Evolutionary conservation across 257 asterid species (phyloP).

Genomic region (Salvia miltiorrhiza): DNA sequence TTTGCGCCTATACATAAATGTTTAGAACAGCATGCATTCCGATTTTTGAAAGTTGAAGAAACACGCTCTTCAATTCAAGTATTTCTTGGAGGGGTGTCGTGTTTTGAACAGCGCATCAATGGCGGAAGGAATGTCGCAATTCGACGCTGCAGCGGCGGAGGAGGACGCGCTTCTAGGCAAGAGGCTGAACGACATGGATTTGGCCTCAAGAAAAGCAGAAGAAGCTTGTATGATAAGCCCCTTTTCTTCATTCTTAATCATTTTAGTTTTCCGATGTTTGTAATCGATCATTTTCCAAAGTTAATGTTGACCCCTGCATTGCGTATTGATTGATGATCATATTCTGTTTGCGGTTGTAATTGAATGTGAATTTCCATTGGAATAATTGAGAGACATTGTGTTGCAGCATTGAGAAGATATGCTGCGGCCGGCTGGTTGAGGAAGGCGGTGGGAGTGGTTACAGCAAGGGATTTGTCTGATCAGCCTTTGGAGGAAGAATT

Average conservation of each 20-base stretch:
- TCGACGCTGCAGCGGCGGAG: slow-evolving; percentile 55
- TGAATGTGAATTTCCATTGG: background rate
- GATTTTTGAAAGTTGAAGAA: slow-evolving; percentile 22
- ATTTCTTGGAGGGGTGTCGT: slow-evolving; percentile 26
- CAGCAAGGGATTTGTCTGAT: slow-evolving; percentile 70
- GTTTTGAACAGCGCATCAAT: slow-evolving; percentile 31
- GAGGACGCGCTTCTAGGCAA: slow-evolving; percentile 42
- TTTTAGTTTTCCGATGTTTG: background rate
- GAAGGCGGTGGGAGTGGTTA: slow-evolving; percentile 66
- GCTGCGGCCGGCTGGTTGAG: slow-evolving; percentile 81
- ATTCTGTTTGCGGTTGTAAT: background rate
- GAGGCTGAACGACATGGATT: slow-evolving; percentile 54
- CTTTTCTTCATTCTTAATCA: background rate
- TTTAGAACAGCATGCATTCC: slow-evolving; percentile 30
- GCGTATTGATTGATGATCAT: slow-evolving; percentile 6
- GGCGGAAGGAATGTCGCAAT: slow-evolving; percentile 58
- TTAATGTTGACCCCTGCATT: background rate
- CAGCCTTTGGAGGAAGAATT: slow-evolving; percentile 84
- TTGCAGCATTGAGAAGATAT: slow-evolving; percentile 77
- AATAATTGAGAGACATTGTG: slow-evolving; percentile 6
- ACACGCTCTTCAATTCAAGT: slow-evolving; percentile 19
- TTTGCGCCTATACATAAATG: background rate
- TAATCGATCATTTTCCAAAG: background rate
- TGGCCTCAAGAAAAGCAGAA: slow-evolving; percentile 69
- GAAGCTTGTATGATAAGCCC: slow-evolving; percentile 63